A percentile compares a stretch with the other conserved stretches of the same genome.
These are phyloP conservation scores for Trametes hirsuta DNA, from an alignment of 1,284 basidiomycete genomes.

Conservation along the genomic window DNA sequence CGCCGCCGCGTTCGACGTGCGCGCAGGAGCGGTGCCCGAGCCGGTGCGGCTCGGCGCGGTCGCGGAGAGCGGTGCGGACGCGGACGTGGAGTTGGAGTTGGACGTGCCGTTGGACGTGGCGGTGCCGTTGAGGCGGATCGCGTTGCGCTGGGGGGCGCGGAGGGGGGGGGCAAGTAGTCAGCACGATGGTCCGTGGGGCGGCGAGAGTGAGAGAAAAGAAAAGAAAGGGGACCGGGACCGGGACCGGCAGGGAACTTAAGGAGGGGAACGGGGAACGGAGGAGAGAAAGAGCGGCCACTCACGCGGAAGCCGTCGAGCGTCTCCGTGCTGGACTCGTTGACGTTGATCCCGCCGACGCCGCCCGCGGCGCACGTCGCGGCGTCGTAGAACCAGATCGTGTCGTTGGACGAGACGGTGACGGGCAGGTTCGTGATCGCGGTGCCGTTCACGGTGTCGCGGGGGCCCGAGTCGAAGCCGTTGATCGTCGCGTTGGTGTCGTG, in stretches of 20 bases:
- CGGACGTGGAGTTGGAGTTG: conserved; percentile 25
- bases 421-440: conserved; percentile 47
- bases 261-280: too few species aligned
- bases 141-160: conserved; percentile 45
- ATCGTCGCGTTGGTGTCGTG: conserved; percentile 49
- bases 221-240: too few species aligned
- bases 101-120: conserved; percentile 44
- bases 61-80: conserved; percentile 7
- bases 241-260: too few species aligned
- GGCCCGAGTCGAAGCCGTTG: conserved; percentile 61
- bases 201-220: background rate
- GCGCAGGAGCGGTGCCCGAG: background rate
- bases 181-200: background rate
- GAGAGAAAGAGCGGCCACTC: conserved; percentile 22
- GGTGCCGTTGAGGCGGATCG: conserved; percentile 55
- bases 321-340: conserved; percentile 49
- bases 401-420: conserved; percentile 48
- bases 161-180: background rate
- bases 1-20: conserved; percentile 34
- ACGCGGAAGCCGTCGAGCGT: conserved; percentile 59
- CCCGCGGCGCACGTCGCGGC: conserved; percentile 54
- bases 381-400: conserved; percentile 66
- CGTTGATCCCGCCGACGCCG: conserved; percentile 64
- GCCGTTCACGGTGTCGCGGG: conserved; percentile 52
- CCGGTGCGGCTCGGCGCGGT: conserved; percentile 9